phyloP scores from a whole-genome alignment of 805 yeast genomes.

The Teunomyces stri region DNA sequence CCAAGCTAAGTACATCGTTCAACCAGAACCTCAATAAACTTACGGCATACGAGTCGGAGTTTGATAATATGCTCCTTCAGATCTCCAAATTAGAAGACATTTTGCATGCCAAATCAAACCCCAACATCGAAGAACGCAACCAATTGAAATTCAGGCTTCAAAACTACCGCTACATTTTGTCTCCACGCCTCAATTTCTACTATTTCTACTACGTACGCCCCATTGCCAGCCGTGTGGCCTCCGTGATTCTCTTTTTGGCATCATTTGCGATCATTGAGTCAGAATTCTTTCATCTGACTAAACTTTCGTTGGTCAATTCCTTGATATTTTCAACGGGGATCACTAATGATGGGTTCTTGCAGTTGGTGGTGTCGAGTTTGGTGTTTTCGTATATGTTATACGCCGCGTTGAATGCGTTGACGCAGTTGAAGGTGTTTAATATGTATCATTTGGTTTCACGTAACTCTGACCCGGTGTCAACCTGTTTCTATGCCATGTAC shows the following conservation, averaged over 20 bases:
- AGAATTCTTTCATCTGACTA: conserved; percentile 71
- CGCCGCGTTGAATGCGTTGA: conserved; percentile 63
- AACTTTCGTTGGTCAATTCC: conserved; percentile 57
- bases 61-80: conserved; percentile 46
- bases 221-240: conserved; percentile 36
- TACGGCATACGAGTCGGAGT: conserved; percentile 56
- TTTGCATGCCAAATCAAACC: conserved; percentile 37
- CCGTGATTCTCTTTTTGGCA: conserved; percentile 40
- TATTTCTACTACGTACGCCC: conserved; percentile 49
- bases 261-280: conserved; percentile 65
- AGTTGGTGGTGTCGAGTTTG: conserved; percentile 41
- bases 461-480: conserved; percentile 70
- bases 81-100: conserved; percentile 59
- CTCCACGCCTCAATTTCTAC: conserved; percentile 43
- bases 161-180: conserved; percentile 16
- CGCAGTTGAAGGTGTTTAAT: conserved; percentile 68
- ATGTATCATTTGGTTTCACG: conserved; percentile 71
- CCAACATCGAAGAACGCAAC: conserved; percentile 13
- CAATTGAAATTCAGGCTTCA: conserved; percentile 20
- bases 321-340: conserved; percentile 36
- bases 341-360: conserved; percentile 20
- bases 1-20: conserved; percentile 50
- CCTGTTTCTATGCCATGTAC: conserved; percentile 75
- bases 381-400: conserved; percentile 63
- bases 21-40: conserved; percentile 51